These are phyloP conservation scores for Suaeda aralocaspica DNA, from an alignment of 148 eudicot species.

Conservation along the genomic window DNA sequence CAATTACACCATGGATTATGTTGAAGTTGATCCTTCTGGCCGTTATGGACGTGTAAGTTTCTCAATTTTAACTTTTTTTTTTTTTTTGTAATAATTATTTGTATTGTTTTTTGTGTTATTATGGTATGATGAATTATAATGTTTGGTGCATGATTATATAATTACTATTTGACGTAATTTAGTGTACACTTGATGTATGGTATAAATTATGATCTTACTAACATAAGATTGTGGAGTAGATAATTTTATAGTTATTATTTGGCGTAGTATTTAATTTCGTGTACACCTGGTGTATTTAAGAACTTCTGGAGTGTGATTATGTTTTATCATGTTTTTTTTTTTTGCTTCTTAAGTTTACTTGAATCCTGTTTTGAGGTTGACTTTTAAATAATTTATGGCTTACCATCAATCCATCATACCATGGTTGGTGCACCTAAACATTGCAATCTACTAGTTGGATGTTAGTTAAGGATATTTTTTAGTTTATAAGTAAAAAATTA, in stretches of 20 bases:
- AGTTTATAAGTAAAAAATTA: background rate
- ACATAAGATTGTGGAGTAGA: too few species aligned
- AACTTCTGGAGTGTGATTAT: too few species aligned
- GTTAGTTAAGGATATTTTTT: background rate
- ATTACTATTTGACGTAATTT: too few species aligned
- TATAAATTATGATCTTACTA: too few species aligned
- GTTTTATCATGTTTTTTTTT: too few species aligned
- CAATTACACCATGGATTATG: constrained; percentile 30
- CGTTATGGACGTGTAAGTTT: constrained; percentile 72
- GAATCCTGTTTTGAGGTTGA: constrained; percentile 7
- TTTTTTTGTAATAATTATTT: background rate
- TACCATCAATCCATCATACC: too few species aligned
- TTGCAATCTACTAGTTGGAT: constrained; percentile 14
- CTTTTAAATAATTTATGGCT: constrained; percentile 6
- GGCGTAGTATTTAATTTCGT: constrained; percentile 14
- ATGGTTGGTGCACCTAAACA: constrained; percentile 1
- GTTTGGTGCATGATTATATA: too few species aligned
- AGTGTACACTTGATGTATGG: too few species aligned
- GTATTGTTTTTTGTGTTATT: background rate
- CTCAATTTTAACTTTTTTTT: background rate
- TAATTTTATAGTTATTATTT: background rate
- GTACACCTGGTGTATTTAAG: background rate
- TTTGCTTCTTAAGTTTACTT: background rate
- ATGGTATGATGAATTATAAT: too few species aligned
- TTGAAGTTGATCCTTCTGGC: constrained; percentile 52